Conservation (phyloP, 768 basidiomycete genomes). For the Rhizopogon rudus region DNA sequence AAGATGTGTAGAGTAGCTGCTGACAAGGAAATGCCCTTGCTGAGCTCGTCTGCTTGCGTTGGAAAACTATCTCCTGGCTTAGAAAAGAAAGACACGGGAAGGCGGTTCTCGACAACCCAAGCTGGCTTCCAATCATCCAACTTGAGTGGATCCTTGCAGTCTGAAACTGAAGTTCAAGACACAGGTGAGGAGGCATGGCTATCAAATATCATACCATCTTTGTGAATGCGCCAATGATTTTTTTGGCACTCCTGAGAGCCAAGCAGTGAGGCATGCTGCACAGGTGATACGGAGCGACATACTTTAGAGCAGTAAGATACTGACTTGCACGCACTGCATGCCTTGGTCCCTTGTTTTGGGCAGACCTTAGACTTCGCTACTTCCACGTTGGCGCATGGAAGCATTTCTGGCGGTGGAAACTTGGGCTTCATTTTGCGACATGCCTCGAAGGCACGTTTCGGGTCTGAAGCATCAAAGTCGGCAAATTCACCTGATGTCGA, state of each 20-base stretch:
- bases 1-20: constrained; percentile 1
- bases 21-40: constrained; percentile 22
- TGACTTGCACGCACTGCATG: constrained; percentile 29
- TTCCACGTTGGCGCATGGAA: constrained; percentile 35
- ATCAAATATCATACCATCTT: constrained; percentile 21
- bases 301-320: constrained; percentile 42
- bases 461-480: neutral
- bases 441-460: neutral
- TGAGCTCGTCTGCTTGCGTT: constrained; percentile 19
- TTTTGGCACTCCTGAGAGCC: constrained; percentile 34
- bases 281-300: neutral
- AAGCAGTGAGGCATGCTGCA: neutral
- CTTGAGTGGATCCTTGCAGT: constrained; percentile 20
- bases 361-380: constrained; percentile 19
- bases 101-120: constrained; percentile 18
- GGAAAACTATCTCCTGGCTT: constrained; percentile 7
- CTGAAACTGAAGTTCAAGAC: constrained; percentile 1
- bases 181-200: neutral
- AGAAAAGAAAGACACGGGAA: constrained; percentile 16
- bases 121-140: constrained; percentile 16
- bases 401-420: constrained; percentile 19
- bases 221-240: constrained; percentile 36
- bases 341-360: constrained; percentile 23
- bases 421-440: constrained; percentile 8
- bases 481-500: neutral